Base-by-base conservation (phyloP, 192 early-diverging fungal species). In the Allomyces javanicus region DNA sequence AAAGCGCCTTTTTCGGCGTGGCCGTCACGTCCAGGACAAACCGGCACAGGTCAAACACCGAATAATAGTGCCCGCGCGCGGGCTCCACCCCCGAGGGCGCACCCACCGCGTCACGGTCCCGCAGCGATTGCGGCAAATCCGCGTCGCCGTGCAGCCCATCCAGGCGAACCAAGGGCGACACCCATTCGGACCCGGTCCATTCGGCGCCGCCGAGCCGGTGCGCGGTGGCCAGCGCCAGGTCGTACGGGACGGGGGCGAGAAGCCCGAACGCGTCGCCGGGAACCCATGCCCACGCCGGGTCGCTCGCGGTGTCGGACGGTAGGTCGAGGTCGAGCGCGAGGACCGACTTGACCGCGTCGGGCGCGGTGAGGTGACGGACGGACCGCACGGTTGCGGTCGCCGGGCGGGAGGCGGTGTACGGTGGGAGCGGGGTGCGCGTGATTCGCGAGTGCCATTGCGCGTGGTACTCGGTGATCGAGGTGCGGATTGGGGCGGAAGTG, bases 211-310 rank as follows among this genome's bases (percentile, higher is more conserved):
- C 50, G 17, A n/a, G 50, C 17, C 21, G 50, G 12, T 4, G 9
- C 63, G 93, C 68, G 3, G 93, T 65, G 1, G 80, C 87, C 0
- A 78, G 66, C 0, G 96, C 91, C 62, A 92, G 68, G 0, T 69
- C 68, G 43, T 86, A 80, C 45, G 87, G 77, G 71, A 94, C 93
- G n/a, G 92, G 90, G 1, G 89, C 91, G 61, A 82, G 68, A n/a
- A 96, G 73, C 55, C 88, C 93, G 77, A 99, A 87, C 5, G 92
- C 79, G 72, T 93, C 92, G 21, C 91, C 91, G 22, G 89, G 85
- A 6, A 73, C 61, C 67, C 82, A 88, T 2, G 75, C 68, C 68
- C 83, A 67, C 50, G 24, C 24, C 12, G 17, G 12, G 26, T 23
- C 66, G 61, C 4, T 73, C 9, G 44, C 24, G 14, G 17, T 58